phyloP scores from a whole-genome alignment of 306 rosid genomes.

The Citrullus colocynthis region DNA sequence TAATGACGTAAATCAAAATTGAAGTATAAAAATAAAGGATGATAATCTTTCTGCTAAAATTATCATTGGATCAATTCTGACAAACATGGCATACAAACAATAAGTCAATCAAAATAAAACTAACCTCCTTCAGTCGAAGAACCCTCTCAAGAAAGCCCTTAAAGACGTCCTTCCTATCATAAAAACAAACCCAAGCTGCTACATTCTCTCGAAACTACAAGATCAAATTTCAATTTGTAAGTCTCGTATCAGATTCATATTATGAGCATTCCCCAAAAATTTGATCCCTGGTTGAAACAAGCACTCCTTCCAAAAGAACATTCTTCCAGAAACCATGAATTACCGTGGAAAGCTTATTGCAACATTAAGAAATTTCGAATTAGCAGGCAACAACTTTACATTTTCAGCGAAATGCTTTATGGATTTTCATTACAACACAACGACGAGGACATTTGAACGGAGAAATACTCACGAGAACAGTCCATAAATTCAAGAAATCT shows the following conservation, averaged over 20 bases:
- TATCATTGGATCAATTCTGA: constrained; percentile 7
- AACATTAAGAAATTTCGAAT: background rate
- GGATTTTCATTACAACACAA: background rate
- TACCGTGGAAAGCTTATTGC: background rate
- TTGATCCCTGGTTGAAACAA: background rate
- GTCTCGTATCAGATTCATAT: constrained; percentile 7
- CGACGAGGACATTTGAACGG: background rate
- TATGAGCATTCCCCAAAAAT: background rate
- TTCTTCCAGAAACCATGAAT: constrained; percentile 3
- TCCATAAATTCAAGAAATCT: background rate
- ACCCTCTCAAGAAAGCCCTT: constrained; percentile 80
- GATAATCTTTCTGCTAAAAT: background rate
- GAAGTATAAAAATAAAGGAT: background rate
- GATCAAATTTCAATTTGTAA: background rate
- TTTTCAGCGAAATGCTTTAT: background rate
- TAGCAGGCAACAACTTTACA: background rate
- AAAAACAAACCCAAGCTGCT: constrained; percentile 88
- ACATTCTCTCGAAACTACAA: constrained; percentile 91
- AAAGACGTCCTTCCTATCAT: constrained; percentile 64
- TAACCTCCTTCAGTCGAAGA: constrained; percentile 77
- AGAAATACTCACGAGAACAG: background rate
- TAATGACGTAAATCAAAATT: background rate
- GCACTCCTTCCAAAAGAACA: background rate
- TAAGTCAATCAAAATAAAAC: constrained; percentile 6
- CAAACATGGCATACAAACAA: background rate